Base-by-base conservation (phyloP, 139 green algal genomes). In the Chlorella sp. region DNA sequence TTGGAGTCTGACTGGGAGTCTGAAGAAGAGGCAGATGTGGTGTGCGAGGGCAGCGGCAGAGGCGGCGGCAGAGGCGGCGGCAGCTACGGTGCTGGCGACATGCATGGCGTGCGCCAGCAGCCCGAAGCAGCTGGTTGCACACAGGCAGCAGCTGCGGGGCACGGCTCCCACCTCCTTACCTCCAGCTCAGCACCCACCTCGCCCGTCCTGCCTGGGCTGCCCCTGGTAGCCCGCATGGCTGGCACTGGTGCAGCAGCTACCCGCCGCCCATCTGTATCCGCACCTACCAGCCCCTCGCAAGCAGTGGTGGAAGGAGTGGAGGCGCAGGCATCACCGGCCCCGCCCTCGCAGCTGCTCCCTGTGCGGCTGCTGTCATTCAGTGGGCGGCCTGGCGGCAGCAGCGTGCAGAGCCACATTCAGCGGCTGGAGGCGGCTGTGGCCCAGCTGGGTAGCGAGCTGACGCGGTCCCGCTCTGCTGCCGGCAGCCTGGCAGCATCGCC, bases 321-420 rank as follows among this genome's bases (percentile, higher is more conserved):
- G 51, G 26, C 36, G 23, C 55, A 44, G 23, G 55, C 9, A 23
- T 30, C 26, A 15, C 74, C 26, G 26, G 51, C 32, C 51, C 55
- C 26, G 51, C 34, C 20, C n/a, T n/a, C n/a, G n/a, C n/a, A n/a
- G 55, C 20, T 0, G 55, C 55, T 34, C 28, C 55, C 80, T 0
- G 67, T 85, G 80, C 67, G 80, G 12, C 80, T 85, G 44, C 68
- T 85, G 67, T 79, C 68, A 4, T 79, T 56, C 34, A 51, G 51
- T 13, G 55, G 67, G 34, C 7, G 76, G 76, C 57, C 55, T 3
- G 15, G 25, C 76, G 71, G 57, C 36, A n/a, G 32, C 30, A 26
- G 69, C 0, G 44, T 60, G 30, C 39, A 41, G 2, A 65, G 62
- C 25, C 68, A 85, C 20, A 39, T 85, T 25, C 41, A 85, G 80